A percentile compares a stretch with the other conserved stretches of the same genome.
phyloP scores from a whole-genome alignment of 164 flowering plant genomes.

The Euptelea pleiosperma region DNA sequence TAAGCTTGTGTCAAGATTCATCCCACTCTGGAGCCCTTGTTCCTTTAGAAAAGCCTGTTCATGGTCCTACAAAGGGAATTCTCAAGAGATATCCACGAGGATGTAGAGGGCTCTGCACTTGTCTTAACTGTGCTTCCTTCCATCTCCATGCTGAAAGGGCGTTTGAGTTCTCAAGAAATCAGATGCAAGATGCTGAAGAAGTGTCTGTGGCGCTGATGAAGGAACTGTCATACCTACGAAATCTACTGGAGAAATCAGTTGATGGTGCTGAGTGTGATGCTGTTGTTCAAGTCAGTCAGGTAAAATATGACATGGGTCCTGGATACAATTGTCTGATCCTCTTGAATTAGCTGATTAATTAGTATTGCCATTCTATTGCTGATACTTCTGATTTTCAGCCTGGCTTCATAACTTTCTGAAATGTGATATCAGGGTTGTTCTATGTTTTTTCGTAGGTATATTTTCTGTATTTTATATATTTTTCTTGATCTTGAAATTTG shows the following conservation, averaged over 20 bases:
- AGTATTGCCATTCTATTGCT: no score
- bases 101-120: constrained; percentile 60
- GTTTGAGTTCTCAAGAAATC: constrained; percentile 70
- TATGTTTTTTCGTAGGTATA: no score
- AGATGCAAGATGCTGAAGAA: constrained; percentile 68
- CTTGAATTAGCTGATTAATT: no score
- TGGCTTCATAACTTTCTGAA: no score
- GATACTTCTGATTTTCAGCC: no score
- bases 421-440: no score
- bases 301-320: constrained; percentile 13
- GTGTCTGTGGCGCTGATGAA: constrained; percentile 45
- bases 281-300: constrained; percentile 30
- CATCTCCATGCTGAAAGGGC: constrained; percentile 68
- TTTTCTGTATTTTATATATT: no score
- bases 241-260: constrained; percentile 39
- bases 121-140: constrained; percentile 61
- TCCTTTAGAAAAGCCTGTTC: constrained; percentile 10
- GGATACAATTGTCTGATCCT: no score
- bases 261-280: constrained; percentile 11
- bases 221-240: constrained; percentile 47
- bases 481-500: no score
- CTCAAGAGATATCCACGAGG: constrained; percentile 54
- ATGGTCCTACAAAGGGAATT: constrained; percentile 41
- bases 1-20: constrained; percentile 8
- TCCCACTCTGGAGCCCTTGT: constrained; percentile 10